Evolutionary conservation across 1,139 yeast species (phyloP).

Genomic region (Pneumocystis oryctolagi): DNA sequence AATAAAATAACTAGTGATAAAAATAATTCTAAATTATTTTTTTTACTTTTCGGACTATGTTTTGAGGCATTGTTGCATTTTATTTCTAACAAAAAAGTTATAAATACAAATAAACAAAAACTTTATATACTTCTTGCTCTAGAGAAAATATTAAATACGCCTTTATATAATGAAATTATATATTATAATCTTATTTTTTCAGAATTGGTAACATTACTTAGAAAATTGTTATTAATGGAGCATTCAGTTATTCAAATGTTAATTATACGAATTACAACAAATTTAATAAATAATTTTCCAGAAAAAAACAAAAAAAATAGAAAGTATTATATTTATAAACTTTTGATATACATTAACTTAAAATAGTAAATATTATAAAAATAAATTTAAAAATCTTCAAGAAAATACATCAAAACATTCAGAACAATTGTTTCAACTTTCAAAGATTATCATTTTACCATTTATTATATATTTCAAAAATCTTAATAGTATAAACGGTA

Average conservation of each 20-base stretch:
- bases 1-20: conserved; percentile 20
- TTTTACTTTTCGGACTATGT: conserved; percentile 72
- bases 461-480: conserved; percentile 30
- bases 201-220: conserved; percentile 64
- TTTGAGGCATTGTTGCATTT: conserved; percentile 41
- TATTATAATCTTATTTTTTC: conserved; percentile 57
- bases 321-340: conserved; percentile 12
- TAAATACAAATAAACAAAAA: conserved; percentile 17
- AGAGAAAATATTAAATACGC: conserved; percentile 41
- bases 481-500: not conserved
- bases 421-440: conserved; percentile 67
- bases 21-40: conserved; percentile 63
- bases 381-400: not conserved
- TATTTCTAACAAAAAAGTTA: conserved; percentile 21
- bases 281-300: conserved; percentile 23
- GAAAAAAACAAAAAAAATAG: conserved; percentile 15
- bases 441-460: conserved; percentile 57
- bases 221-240: conserved; percentile 50
- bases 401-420: conserved; percentile 40
- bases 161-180: conserved; percentile 43
- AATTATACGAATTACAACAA: conserved; percentile 12
- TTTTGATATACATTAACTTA: conserved; percentile 21
- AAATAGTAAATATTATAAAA: conserved; percentile 15
- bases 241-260: conserved; percentile 12
- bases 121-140: conserved; percentile 40